Evolutionary conservation across 768 basidiomycete genomes (phyloP).

Genomic region (Rhodotorula taiwanensis): DNA sequence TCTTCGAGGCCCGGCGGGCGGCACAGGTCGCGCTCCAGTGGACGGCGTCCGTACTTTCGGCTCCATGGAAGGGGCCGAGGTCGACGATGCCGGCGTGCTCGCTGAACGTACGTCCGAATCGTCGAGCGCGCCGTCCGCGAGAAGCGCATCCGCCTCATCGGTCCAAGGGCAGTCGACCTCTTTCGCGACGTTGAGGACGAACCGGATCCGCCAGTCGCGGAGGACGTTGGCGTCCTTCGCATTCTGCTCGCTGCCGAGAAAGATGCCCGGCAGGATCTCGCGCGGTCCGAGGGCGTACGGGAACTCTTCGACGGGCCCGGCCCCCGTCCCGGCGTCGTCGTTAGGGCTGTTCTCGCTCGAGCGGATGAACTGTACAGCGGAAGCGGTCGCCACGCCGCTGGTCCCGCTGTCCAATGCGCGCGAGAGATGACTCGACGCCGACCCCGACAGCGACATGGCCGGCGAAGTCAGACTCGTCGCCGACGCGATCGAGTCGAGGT

Average conservation of each 20-base stretch:
- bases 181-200: constrained; percentile 86
- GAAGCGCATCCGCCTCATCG: constrained; percentile 1
- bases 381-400: not conserved
- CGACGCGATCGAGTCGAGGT: constrained; percentile 3
- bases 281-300: constrained; percentile 76
- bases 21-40: not conserved
- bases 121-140: not conserved
- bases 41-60: too few relatives aligned
- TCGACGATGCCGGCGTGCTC: not conserved
- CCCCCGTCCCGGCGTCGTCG: not conserved
- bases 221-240: constrained; percentile 72
- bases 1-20: constrained; percentile 56
- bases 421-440: not conserved
- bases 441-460: not conserved
- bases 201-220: constrained; percentile 63
- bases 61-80: too few relatives aligned
- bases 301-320: constrained; percentile 35
- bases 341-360: constrained; percentile 8
- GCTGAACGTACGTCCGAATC: not conserved
- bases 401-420: not conserved
- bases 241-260: constrained; percentile 83
- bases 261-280: constrained; percentile 76
- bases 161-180: constrained; percentile 56
- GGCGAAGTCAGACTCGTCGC: not conserved
- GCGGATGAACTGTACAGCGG: constrained; percentile 27